phyloP scores from a whole-genome alignment of 2,329 filamentous ascomycete species.

The Trichoderma brevicompactum region DNA sequence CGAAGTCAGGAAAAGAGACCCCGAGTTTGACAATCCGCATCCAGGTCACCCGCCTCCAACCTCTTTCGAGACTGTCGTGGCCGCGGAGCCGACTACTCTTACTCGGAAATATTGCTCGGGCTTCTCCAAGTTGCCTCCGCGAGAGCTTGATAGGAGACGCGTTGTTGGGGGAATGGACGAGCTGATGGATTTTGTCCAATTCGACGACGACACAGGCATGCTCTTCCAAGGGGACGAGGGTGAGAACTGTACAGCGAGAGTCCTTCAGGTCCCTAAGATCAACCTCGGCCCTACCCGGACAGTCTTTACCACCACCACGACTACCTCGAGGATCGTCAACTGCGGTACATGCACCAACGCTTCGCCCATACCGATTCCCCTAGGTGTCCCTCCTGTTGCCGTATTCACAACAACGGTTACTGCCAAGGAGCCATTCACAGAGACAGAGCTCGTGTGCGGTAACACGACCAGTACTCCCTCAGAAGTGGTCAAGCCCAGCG shows the following conservation, averaged over 20 bases:
- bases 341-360: conserved; percentile 37
- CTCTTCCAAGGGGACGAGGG: not conserved
- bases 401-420: conserved; percentile 35
- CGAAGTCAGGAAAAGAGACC: not conserved
- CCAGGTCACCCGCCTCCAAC: not conserved
- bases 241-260: conserved; percentile 29
- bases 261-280: conserved; percentile 24
- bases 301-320: conserved; percentile 37
- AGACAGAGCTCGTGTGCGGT: conserved; percentile 30
- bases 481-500: not conserved
- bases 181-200: not conserved
- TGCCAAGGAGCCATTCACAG: conserved; percentile 25
- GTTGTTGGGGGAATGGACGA: not conserved
- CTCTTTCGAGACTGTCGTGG: not conserved
- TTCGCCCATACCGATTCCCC: not conserved
- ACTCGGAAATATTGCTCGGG: conserved; percentile 2
- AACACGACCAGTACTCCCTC: not conserved
- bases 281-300: conserved; percentile 35
- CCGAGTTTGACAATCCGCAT: not conserved
- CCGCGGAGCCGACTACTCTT: not conserved
- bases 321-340: conserved; percentile 33
- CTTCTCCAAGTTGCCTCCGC: not conserved
- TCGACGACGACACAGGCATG: not conserved
- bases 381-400: conserved; percentile 34
- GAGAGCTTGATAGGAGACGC: not conserved